Conservation (phyloP, 1,284 basidiomycete species). For the Phenoliferia sp. region DNA sequence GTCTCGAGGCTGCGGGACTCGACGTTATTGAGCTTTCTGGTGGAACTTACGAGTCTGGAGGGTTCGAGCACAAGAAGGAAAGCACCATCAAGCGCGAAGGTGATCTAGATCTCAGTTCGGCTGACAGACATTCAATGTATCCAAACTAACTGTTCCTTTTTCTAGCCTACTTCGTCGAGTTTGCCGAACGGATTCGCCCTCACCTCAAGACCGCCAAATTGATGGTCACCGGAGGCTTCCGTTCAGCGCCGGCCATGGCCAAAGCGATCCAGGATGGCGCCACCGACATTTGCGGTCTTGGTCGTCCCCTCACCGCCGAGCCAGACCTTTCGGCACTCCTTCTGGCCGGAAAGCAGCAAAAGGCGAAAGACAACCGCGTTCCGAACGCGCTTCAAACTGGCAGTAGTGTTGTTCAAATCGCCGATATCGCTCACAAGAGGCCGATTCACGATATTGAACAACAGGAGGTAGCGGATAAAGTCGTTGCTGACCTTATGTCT, state of each 20-base stretch:
- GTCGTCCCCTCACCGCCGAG: slow-evolving; percentile 48
- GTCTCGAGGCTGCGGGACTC: slow-evolving; percentile 48
- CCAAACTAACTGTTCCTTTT: no score
- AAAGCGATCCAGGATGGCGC: slow-evolving; percentile 34
- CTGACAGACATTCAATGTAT: no score
- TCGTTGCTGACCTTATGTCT: no score
- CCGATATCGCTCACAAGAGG: not conserved
- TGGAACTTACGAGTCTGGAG: slow-evolving; percentile 47
- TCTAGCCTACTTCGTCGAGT: slow-evolving; percentile 47
- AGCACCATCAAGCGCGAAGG: slow-evolving; percentile 44
- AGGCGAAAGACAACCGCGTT: slow-evolving; percentile 29
- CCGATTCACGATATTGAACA: not conserved
- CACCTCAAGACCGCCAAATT: slow-evolving; percentile 44
- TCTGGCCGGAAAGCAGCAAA: slow-evolving; percentile 40
- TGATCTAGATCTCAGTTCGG: no score
- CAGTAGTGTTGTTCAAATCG: not conserved
- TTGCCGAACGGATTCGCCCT: slow-evolving; percentile 46
- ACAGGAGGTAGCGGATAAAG: not conserved
- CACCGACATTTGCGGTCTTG: slow-evolving; percentile 47
- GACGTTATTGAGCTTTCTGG: slow-evolving; percentile 54
- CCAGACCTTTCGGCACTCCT: slow-evolving; percentile 47
- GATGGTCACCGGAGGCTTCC: slow-evolving; percentile 51
- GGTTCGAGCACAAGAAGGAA: slow-evolving; percentile 42
- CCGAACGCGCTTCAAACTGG: not conserved
- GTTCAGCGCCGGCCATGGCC: slow-evolving; percentile 47